A percentile compares a stretch with the other conserved stretches of the same genome.
Conservation (phyloP, 176 grass and related monocot species). For the Triticum aestivum region IWGSC_CS_RefSeq_v2.1 NC_057810.1:558490123-558490622, state of each 20-base stretch:
- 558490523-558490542: constrained; percentile 28
- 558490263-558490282: constrained; percentile 62
- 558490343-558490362: constrained; percentile 97
- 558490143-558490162: constrained; percentile 77
- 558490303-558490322: constrained; percentile 70
- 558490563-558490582: constrained; percentile 49
- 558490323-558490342: constrained; percentile 77
- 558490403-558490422: constrained; percentile 81
- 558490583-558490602: constrained; percentile 76
- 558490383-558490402: constrained; percentile 60
- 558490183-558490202: constrained; percentile 54
- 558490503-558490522: constrained; percentile 41
- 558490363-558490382: constrained; percentile 75
- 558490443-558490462: constrained; percentile 89
- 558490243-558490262: constrained; percentile 79
- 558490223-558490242: constrained; percentile 56
- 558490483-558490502: constrained; percentile 66
- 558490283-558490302: constrained; percentile 75
- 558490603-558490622: constrained; percentile 54
- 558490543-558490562: constrained; percentile 14
- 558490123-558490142: constrained; percentile 72
- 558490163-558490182: constrained; percentile 86
- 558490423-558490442: constrained; percentile 69
- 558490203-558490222: constrained; percentile 31
- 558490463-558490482: constrained; percentile 45